Evolutionary conservation across 1,284 basidiomycete genomes (phyloP).

Genomic region (Boletellus deceptivus): DNA sequence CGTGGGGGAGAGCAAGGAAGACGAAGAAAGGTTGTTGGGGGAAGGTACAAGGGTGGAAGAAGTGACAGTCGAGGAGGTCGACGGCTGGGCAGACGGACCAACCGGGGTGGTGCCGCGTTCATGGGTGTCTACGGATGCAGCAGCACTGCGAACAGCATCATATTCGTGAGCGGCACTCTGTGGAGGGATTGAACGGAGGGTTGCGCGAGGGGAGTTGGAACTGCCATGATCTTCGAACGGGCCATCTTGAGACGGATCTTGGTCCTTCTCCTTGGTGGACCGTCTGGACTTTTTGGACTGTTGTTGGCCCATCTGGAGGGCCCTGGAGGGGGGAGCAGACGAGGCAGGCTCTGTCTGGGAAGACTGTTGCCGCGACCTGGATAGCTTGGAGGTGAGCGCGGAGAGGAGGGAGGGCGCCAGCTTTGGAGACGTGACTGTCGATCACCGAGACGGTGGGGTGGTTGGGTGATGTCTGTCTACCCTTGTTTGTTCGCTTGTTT

Average conservation of each 20-base stretch:
- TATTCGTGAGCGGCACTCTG: conserved; percentile 36
- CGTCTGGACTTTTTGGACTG: conserved; percentile 78
- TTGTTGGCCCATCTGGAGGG: conserved; percentile 69
- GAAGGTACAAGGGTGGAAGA: conserved; percentile 32
- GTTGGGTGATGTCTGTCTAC: conserved; percentile 23
- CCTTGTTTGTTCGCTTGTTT: conserved; percentile 38
- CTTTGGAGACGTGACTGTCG: conserved; percentile 41
- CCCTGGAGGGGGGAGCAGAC: conserved; percentile 26
- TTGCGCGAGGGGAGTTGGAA: conserved; percentile 42
- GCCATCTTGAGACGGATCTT: conserved; percentile 33
- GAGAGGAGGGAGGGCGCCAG: conserved; percentile 81
- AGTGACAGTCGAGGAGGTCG: conserved; percentile 23
- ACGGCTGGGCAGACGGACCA: conserved; percentile 32
- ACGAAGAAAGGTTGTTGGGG: conserved; percentile 30
- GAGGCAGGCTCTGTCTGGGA: conserved; percentile 48
- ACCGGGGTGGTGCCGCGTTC: conserved; percentile 37
- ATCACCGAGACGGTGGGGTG: conserved; percentile 33
- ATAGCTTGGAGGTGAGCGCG: conserved; percentile 64
- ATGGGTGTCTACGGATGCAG: conserved; percentile 46
- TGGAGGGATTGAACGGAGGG: conserved; percentile 35
- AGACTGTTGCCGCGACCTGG: conserved; percentile 68
- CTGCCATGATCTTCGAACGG: conserved; percentile 25
- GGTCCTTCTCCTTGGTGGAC: conserved; percentile 61
- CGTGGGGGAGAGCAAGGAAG: conserved; percentile 26
- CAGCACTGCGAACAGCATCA: conserved; percentile 40